phyloP scores from a whole-genome alignment of 495 filamentous ascomycete genomes.

The Aspergillus nanangensis region DNA sequence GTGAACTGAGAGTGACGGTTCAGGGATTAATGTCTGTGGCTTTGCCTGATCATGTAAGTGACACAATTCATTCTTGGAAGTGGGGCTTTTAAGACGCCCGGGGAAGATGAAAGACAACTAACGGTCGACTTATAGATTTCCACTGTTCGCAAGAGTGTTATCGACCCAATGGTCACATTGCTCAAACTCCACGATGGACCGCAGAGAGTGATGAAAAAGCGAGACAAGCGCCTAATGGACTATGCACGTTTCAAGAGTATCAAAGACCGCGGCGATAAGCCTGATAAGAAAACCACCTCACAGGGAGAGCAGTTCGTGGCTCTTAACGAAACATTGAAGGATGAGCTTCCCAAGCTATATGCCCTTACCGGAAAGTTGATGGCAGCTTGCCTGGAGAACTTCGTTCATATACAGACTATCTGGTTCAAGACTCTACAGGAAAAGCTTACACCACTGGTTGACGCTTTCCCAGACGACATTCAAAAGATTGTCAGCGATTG shows the following conservation, averaged over 20 bases:
- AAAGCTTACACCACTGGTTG: conserved; percentile 72
- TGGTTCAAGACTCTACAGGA: conserved; percentile 79
- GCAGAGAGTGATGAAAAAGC: conserved; percentile 82
- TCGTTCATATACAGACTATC: conserved; percentile 71
- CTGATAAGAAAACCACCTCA: conserved; percentile 76
- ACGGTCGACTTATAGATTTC: conserved; percentile 49
- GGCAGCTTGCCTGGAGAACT: conserved; percentile 72
- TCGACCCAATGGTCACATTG: conserved; percentile 79
- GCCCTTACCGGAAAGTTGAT: conserved; percentile 71
- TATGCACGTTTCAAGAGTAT: conserved; percentile 77
- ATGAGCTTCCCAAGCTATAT: conserved; percentile 86
- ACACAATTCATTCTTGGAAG: neutral
- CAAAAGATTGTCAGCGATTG: conserved; percentile 67
- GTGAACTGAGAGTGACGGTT: conserved; percentile 73
- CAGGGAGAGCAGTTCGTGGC: conserved; percentile 82
- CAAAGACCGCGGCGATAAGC: conserved; percentile 72
- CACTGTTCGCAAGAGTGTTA: conserved; percentile 72
- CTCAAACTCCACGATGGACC: conserved; percentile 78
- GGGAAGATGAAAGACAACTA: neutral
- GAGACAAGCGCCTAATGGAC: conserved; percentile 82
- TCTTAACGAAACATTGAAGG: conserved; percentile 86
- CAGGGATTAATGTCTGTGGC: conserved; percentile 73
- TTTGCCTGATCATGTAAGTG: conserved; percentile 81
- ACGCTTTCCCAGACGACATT: conserved; percentile 60
- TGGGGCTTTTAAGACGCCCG: no score